phyloP scores from a whole-genome alignment of 768 basidiomycete species.

The Rhodotorula kratochvilovae region DNA sequence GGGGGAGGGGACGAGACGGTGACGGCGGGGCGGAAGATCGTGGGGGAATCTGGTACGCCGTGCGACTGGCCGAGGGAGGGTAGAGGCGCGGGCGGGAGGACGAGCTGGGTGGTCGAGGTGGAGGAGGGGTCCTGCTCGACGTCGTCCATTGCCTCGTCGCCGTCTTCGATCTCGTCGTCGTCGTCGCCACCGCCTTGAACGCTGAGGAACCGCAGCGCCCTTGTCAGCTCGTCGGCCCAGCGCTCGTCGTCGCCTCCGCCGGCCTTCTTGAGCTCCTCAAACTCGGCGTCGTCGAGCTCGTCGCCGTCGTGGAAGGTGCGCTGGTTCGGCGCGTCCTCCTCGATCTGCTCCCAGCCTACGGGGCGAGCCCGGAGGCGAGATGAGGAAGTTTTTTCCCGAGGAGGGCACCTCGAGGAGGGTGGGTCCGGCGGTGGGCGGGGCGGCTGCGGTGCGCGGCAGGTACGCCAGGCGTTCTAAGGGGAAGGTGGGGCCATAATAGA shows the following conservation, averaged over 20 bases:
- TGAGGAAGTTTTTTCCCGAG: slow-evolving; percentile 87
- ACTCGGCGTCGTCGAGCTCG: slow-evolving; percentile 47
- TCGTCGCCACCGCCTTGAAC: slow-evolving; percentile 37
- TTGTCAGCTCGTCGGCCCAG: slow-evolving; percentile 73
- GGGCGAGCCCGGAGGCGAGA: slow-evolving; percentile 98
- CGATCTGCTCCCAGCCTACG: slow-evolving; percentile 88
- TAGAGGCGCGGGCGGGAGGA: slow-evolving; percentile 18
- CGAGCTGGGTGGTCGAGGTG: slow-evolving; percentile 26
- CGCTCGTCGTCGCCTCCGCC: not conserved
- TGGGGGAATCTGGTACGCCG: slow-evolving; percentile 5
- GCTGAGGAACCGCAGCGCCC: slow-evolving; percentile 69
- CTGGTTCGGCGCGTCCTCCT: slow-evolving; percentile 83
- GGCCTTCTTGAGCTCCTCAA: not conserved
- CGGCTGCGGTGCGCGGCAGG: slow-evolving; percentile 40
- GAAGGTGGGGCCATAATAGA: slow-evolving; percentile 51
- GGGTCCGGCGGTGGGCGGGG: slow-evolving; percentile 28
- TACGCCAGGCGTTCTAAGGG: slow-evolving; percentile 45
- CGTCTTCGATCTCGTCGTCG: slow-evolving; percentile 21
- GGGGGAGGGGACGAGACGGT: slow-evolving; percentile 38
- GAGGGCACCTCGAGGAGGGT: slow-evolving; percentile 68
- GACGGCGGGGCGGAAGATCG: slow-evolving; percentile 32
- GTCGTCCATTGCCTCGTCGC: slow-evolving; percentile 40
- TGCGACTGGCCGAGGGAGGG: not conserved
- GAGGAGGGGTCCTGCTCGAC: slow-evolving; percentile 35
- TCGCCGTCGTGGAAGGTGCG: slow-evolving; percentile 50